Conservation (phyloP, 768 basidiomycete genomes). For the Coprinopsis cinerea region DNA sequence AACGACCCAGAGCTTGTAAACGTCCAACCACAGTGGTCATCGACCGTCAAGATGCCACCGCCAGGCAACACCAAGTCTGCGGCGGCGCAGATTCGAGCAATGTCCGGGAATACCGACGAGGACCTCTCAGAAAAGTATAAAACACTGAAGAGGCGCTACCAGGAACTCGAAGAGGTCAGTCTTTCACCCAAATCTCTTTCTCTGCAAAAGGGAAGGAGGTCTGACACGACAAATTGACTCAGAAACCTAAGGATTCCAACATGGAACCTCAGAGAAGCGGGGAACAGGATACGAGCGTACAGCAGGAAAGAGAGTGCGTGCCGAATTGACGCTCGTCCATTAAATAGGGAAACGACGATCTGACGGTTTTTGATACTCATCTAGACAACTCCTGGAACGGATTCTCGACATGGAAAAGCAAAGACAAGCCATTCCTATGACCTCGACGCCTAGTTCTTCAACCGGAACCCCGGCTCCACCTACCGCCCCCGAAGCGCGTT, state of each 20-base stretch:
- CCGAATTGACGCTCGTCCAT: too few species aligned
- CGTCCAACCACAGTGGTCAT: too few species aligned
- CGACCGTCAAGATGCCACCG: too few species aligned
- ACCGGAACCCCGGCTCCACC: constrained; percentile 1
- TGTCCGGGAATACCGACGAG: background rate
- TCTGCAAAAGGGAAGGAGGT: background rate
- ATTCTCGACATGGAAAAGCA: constrained; percentile 55
- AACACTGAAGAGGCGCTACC: background rate
- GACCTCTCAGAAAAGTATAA: background rate
- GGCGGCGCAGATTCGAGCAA: background rate
- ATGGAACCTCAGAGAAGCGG: background rate
- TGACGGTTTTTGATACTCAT: background rate
- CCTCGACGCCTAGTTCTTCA: too few species aligned
- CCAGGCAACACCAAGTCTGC: background rate
- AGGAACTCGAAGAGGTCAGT: background rate
- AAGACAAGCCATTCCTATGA: constrained; percentile 21
- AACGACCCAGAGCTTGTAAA: too few species aligned
- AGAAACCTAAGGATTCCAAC: background rate
- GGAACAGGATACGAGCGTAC: background rate
- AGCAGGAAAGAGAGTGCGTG: background rate
- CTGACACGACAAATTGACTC: background rate
- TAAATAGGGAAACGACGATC: too few species aligned
- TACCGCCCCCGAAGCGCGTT: background rate
- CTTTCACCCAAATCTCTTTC: background rate
- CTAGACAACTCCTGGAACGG: constrained; percentile 37